Evolutionary conservation across 164 flowering plant genomes (phyloP).

Genomic region (Berberis vulgaris): DNA sequence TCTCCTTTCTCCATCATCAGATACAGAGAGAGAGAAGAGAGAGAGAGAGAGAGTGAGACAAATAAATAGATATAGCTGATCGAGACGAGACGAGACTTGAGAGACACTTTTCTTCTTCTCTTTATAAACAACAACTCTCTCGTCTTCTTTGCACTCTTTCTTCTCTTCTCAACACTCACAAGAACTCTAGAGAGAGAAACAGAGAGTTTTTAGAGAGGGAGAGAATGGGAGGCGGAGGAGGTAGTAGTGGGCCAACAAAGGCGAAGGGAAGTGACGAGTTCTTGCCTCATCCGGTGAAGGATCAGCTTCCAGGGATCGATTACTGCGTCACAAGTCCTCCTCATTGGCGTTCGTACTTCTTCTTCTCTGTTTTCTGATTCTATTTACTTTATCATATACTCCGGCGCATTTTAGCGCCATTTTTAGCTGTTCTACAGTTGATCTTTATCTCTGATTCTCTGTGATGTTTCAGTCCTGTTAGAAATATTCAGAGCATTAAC

Average conservation of each 20-base stretch:
- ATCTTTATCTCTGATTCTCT: not conserved
- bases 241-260: slow-evolving; percentile 3
- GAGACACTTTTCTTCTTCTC: too few relatives aligned
- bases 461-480: too few relatives aligned
- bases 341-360: slow-evolving; percentile 39
- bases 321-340: slow-evolving; percentile 61
- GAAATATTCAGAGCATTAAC: too few relatives aligned
- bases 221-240: not conserved
- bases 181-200: not conserved
- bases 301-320: slow-evolving; percentile 65
- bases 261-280: slow-evolving; percentile 34
- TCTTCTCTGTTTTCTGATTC: not conserved
- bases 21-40: too few relatives aligned
- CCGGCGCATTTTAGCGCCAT: slow-evolving; percentile 1
- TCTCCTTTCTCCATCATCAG: too few relatives aligned
- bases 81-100: too few relatives aligned
- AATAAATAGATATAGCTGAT: too few relatives aligned
- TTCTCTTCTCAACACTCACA: not conserved
- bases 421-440: too few relatives aligned
- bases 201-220: not conserved
- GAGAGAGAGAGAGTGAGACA: too few relatives aligned
- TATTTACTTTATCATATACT: too few relatives aligned
- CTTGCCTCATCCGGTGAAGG: slow-evolving; percentile 62
- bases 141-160: not conserved
- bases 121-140: too few relatives aligned